Conservation (phyloP, 2,329 filamentous ascomycete genomes). For the Thielaviopsis musarum region DNA sequence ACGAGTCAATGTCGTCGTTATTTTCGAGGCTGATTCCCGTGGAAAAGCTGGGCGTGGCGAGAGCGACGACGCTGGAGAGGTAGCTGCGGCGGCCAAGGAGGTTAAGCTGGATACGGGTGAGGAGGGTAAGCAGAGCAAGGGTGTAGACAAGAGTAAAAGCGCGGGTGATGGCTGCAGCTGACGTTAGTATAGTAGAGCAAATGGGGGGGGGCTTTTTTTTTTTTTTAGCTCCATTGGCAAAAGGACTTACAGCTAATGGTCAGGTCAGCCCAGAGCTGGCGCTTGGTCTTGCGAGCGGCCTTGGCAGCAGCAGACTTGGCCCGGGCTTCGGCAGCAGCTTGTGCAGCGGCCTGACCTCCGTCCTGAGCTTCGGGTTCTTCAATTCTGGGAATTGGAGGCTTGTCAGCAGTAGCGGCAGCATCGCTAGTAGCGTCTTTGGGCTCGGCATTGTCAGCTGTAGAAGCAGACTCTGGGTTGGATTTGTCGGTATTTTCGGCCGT, state of each 20-base stretch:
- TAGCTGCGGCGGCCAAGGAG: conserved; percentile 91
- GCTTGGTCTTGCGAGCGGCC: conserved; percentile 55
- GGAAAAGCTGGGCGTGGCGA: conserved; percentile 59
- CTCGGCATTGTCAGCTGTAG: neutral
- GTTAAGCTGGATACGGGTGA: conserved; percentile 92
- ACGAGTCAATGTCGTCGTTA: conserved; percentile 72
- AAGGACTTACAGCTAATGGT: conserved; percentile 69
- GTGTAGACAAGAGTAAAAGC: conserved; percentile 88
- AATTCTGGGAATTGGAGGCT: neutral
- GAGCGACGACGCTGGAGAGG: conserved; percentile 81
- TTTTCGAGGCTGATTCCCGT: conserved; percentile 81
- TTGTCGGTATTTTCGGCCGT: conserved; percentile 16
- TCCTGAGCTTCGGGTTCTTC: conserved; percentile 21
- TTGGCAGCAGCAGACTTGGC: conserved; percentile 12
- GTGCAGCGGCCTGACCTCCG: conserved; percentile 18
- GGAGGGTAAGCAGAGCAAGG: conserved; percentile 69
- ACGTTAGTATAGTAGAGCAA: conserved; percentile 10
- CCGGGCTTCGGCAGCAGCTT: conserved; percentile 7
- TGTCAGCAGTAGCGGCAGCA: neutral
- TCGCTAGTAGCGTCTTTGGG: neutral
- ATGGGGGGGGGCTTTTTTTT: no score
- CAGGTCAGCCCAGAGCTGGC: conserved; percentile 92
- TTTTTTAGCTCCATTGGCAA: neutral
- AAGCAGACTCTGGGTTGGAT: conserved; percentile 14
- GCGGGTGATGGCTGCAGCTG: conserved; percentile 58